Evolutionary conservation across 441 rosid genomes (phyloP).

Genomic region (Croton laevigatus): DNA sequence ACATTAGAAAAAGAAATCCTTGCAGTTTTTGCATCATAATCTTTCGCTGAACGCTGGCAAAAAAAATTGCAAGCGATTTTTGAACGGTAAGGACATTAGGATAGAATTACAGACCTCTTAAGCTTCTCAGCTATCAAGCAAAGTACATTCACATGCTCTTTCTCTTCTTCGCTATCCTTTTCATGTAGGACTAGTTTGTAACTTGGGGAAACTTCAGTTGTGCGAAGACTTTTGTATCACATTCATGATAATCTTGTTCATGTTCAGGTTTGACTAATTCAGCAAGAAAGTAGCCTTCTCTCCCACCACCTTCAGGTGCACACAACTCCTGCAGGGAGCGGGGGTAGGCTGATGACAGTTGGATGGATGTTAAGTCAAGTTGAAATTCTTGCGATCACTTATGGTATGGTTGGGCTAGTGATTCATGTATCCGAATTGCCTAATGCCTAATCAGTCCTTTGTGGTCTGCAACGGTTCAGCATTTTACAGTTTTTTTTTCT

Average conservation of each 20-base stretch:
- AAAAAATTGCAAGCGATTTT: background rate
- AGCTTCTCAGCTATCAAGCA: background rate
- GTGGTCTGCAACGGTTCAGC: constrained; percentile 4
- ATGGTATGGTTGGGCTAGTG: constrained; percentile 9
- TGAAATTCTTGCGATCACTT: constrained; percentile 8
- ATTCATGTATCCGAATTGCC: constrained; percentile 11
- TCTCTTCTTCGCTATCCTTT: background rate
- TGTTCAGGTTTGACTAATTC: constrained; percentile 6
- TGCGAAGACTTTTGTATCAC: background rate
- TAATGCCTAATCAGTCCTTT: background rate
- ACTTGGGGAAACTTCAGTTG: background rate
- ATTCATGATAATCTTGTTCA: constrained; percentile 5
- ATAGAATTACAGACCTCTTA: background rate
- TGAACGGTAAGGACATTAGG: background rate
- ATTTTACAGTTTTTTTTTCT: background rate
- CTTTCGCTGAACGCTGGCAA: background rate
- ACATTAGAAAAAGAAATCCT: background rate
- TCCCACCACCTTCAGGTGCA: constrained; percentile 8
- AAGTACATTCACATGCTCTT: background rate
- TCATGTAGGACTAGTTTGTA: background rate
- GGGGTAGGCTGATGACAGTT: constrained; percentile 13
- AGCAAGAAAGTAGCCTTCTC: constrained; percentile 8
- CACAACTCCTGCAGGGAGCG: constrained; percentile 7
- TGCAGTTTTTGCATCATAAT: background rate
- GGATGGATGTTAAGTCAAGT: constrained; percentile 2